Percentiles rank a stretch among this genome's conserved stretches.
phyloP scores from a whole-genome alignment of 768 basidiomycete species.

The Boletus fagicola region DNA sequence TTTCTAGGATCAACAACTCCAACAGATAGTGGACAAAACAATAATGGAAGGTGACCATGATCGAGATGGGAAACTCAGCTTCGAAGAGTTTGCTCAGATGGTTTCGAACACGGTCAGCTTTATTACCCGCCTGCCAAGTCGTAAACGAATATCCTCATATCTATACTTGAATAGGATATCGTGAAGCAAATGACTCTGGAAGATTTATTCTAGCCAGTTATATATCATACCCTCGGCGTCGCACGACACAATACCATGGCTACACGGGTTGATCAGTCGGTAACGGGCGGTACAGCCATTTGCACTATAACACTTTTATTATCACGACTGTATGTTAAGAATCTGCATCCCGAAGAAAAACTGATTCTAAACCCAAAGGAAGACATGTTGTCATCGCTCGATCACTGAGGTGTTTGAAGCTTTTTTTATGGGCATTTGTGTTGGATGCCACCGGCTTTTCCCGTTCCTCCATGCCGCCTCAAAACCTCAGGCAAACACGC shows the following conservation, averaged over 20 bases:
- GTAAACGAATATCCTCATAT: conserved; percentile 9
- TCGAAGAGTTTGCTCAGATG: conserved; percentile 96
- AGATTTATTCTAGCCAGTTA: conserved; percentile 67
- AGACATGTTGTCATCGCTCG: background rate
- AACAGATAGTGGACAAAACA: conserved; percentile 99
- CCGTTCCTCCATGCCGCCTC: background rate
- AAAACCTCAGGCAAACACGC: background rate
- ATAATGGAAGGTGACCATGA: conserved; percentile 99
- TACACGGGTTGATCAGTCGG: conserved; percentile 9
- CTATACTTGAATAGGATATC: conserved; percentile 64
- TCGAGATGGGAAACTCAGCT: conserved; percentile 94
- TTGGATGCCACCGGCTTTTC: background rate
- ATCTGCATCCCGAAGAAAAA: conserved; percentile 3
- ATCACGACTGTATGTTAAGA: conserved; percentile 22
- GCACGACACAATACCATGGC: conserved; percentile 21
- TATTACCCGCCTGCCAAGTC: background rate
- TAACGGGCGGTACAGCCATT: conserved; percentile 14
- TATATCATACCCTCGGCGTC: conserved; percentile 23
- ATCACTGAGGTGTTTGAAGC: background rate
- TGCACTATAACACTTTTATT: conserved; percentile 24
- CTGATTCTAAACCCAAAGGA: conserved; percentile 5
- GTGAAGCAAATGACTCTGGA: conserved; percentile 99
- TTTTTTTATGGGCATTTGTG: background rate
- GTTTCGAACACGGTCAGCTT: conserved; percentile 87
- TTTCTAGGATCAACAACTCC: conserved; percentile 89